Evolutionary conservation across 352 stramenopile species (phyloP), one percentile per base, ranked within the genome.

Genomic region (Phytophthora uliginosa): DNA sequence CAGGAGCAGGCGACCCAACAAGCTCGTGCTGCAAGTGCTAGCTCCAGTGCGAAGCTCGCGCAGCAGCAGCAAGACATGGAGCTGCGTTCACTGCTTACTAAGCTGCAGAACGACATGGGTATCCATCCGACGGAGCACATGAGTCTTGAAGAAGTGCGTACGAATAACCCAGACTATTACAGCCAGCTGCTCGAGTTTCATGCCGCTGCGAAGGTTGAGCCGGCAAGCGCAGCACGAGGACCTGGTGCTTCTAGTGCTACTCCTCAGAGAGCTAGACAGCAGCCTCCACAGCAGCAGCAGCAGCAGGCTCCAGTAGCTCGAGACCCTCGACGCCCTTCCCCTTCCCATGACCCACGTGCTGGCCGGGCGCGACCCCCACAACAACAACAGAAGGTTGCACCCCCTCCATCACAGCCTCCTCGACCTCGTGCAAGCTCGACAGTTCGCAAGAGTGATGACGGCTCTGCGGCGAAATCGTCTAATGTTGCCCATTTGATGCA

Each of bases 121-220:
- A 95, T 96, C 60, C 90, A 96, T 65, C 90, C 90, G 51, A 94
- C 88, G 1, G 82, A 95, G 66, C 90, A 96, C 74, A 89, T 96
- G 79, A 89, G 84, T 59, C 77, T 96, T 33, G 90, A 96, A 65
- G 86, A 96, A 84, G 90, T 96, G 67, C 86, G 88, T n/a, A 79
- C 85, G 34, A 88, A 94, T 77, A 95, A 96, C 69, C 88, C 90
- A 17, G 85, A 86, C 47, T 95, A 92, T 79, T 96, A 96, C 69
- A 88, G 85, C 52, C 82, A 95, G 66, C 79, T 96, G 59, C 76
- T 94, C 52, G 85, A 82, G 66, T 95, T 88, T 63, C 85, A 89
- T 42, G 73, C 76, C 26, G 79, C 79, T 22, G 82, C 71, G 2
- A 80, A 78, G 66, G 58, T 72, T 54, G 63, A 71, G 51, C 63